phyloP scores from a whole-genome alignment of 2,329 filamentous ascomycete genomes.

The Meredithiella fracta region DNA sequence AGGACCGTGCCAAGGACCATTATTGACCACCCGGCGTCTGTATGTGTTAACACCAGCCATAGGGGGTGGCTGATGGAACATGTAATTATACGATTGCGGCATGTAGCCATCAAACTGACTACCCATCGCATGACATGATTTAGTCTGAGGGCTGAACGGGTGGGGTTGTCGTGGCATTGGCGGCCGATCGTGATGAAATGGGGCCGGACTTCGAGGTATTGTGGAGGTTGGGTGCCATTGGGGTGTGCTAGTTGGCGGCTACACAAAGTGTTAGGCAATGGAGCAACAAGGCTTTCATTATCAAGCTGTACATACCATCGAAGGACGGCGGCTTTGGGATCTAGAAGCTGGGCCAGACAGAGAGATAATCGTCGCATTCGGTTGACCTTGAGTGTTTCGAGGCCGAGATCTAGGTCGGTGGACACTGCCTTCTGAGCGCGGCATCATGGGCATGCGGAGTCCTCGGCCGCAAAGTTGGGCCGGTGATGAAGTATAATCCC shows the following conservation, averaged over 20 bases:
- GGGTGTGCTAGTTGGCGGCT: neutral
- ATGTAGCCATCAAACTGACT: constrained; percentile 4
- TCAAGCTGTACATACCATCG: neutral
- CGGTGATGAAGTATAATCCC: constrained; percentile 3
- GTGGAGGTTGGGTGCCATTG: neutral
- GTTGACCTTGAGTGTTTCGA: neutral
- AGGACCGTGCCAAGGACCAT: constrained; percentile 4
- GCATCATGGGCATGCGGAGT: neutral
- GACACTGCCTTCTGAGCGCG: neutral
- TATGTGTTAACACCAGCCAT: neutral
- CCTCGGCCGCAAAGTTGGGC: constrained; percentile 1
- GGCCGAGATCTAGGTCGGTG: constrained; percentile 1
- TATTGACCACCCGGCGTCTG: neutral
- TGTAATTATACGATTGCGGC: neutral
- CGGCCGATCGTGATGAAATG: neutral
- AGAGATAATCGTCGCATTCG: neutral
- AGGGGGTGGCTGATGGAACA: neutral
- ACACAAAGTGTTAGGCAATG: neutral
- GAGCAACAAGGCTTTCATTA: neutral
- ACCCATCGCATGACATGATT: constrained; percentile 2
- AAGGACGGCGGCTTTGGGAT: neutral
- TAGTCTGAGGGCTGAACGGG: neutral
- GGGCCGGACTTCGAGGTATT: neutral
- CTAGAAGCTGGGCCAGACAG: neutral
- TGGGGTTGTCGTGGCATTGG: neutral